These are phyloP conservation scores for Neofusicoccum laricinum DNA, from an alignment of 2,329 filamentous ascomycete species.

Conservation along the genomic window DNA sequence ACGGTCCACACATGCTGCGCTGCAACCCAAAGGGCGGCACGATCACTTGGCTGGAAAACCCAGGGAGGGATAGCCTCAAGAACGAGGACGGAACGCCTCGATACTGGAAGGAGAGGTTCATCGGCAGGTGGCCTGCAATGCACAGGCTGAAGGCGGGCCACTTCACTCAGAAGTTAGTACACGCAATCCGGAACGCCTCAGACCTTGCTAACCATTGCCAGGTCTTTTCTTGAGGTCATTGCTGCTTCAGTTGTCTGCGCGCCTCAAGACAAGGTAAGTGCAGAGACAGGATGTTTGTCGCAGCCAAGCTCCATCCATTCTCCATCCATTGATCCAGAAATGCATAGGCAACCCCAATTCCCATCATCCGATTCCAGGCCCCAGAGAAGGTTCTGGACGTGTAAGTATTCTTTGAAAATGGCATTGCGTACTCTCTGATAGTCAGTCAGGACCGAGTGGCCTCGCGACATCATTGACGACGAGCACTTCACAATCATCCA, in stretches of 20 bases:
- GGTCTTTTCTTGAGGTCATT: conserved; percentile 3
- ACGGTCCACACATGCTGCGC: conserved; percentile 5
- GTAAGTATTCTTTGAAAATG: not conserved
- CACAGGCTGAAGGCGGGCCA: conserved; percentile 4
- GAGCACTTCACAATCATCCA: conserved; percentile 7
- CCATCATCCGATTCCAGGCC: conserved; percentile 5
- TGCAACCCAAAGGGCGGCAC: not conserved
- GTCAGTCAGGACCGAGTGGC: not conserved
- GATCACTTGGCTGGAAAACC: conserved; percentile 7
- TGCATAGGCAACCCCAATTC: not conserved
- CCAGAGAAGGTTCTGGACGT: conserved; percentile 4
- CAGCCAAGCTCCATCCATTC: too few relatives aligned
- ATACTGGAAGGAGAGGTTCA: conserved; percentile 5
- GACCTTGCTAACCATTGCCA: not conserved
- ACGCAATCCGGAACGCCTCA: not conserved
- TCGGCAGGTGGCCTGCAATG: conserved; percentile 14
- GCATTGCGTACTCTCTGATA: not conserved
- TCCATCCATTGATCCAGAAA: too few relatives aligned
- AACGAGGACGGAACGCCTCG: not conserved
- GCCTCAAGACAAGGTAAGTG: not conserved
- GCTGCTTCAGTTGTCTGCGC: conserved; percentile 6
- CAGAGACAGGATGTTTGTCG: too few relatives aligned
- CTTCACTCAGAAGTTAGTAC: conserved; percentile 9
- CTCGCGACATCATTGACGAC: conserved; percentile 1
- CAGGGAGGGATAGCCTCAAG: not conserved